Conservation (phyloP, 169 alveolate species). For the Plasmodium relictum region DNA sequence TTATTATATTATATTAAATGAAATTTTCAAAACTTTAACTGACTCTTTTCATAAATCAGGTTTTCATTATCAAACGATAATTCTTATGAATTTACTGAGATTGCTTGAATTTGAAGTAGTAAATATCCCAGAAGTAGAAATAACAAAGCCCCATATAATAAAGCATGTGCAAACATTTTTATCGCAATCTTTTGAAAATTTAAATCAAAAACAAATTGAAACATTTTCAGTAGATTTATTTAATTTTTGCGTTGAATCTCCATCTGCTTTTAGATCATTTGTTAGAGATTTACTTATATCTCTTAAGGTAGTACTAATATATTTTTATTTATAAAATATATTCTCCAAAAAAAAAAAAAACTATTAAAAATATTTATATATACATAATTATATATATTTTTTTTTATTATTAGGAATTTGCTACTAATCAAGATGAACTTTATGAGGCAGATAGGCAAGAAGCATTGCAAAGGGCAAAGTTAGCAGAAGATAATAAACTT, state of each 20-base stretch:
- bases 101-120: conserved; percentile 83
- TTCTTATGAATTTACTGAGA: conserved; percentile 83
- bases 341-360: no score
- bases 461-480: conserved; percentile 74
- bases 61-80: conserved; percentile 91
- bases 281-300: conserved; percentile 80
- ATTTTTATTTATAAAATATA: background rate
- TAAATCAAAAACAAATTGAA: conserved; percentile 82
- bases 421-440: conserved; percentile 72
- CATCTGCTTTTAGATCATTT: conserved; percentile 77
- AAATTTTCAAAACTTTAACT: conserved; percentile 90
- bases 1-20: conserved; percentile 89
- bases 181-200: conserved; percentile 80
- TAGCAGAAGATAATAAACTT: conserved; percentile 74
- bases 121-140: conserved; percentile 77
- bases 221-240: conserved; percentile 80
- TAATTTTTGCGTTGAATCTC: conserved; percentile 81
- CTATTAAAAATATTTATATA: background rate
- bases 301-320: conserved; percentile 59
- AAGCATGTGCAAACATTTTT: conserved; percentile 80
- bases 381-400: background rate
- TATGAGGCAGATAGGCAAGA: conserved; percentile 78
- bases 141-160: conserved; percentile 80
- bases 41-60: conserved; percentile 94
- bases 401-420: conserved; percentile 36